phyloP scores from a whole-genome alignment of 768 basidiomycete species.

The Russula earlei region DNA sequence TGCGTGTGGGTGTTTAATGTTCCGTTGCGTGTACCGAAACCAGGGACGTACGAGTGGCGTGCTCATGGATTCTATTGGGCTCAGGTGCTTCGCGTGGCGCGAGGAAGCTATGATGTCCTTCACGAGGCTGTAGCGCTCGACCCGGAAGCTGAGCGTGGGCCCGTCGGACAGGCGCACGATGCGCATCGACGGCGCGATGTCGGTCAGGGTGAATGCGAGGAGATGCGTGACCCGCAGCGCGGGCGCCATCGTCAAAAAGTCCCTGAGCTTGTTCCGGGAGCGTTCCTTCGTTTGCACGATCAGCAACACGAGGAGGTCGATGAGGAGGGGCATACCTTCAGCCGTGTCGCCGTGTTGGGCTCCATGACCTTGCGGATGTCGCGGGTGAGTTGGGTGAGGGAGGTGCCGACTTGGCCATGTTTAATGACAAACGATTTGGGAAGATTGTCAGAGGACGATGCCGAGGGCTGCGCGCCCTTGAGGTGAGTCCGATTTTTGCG shows the following conservation, averaged over 20 bases:
- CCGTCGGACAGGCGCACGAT: conserved; percentile 83
- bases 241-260: conserved; percentile 88
- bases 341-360: conserved; percentile 88
- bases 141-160: conserved; percentile 86
- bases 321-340: conserved; percentile 48
- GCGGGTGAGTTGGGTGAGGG: conserved; percentile 79
- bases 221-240: conserved; percentile 86
- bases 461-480: conserved; percentile 37
- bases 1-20: too few species aligned
- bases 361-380: conserved; percentile 97
- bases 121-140: conserved; percentile 88
- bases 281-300: conserved; percentile 58
- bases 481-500: conserved; percentile 78
- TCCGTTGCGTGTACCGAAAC: too few species aligned
- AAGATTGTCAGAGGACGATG: conserved; percentile 29
- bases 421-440: conserved; percentile 97
- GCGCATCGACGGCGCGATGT: conserved; percentile 76
- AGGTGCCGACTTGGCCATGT: conserved; percentile 86
- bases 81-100: conserved; percentile 61
- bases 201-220: conserved; percentile 83
- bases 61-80: conserved; percentile 75
- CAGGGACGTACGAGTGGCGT: conserved; percentile 71
- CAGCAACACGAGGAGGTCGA: background rate
- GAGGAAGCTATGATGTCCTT: conserved; percentile 69
- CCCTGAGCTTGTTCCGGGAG: conserved; percentile 81